Base-by-base conservation (phyloP, 108 stramenopile genomes). In the Epithemia pelagica region DNA sequence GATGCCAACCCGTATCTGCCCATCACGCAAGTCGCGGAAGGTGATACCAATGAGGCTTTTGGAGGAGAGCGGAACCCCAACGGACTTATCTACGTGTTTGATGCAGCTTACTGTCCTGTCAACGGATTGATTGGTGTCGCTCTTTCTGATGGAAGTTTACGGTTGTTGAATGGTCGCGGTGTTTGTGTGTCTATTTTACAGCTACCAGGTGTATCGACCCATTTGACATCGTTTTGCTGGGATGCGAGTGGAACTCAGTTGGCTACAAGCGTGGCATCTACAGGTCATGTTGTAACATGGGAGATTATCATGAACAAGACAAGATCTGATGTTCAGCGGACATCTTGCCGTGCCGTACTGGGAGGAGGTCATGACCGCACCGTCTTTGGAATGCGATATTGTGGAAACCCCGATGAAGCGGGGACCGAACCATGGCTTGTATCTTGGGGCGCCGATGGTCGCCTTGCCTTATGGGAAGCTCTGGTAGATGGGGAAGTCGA, bases 371-470 rank as follows among this genome's bases (percentile, higher is more conserved):
- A 92, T 52, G 70, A 79, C 26, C 71, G 92, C 30, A 86, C 89
- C 25, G 58, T 94, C 27, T 94, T 85, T 82, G 92, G 92, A 46
- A 78, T 80, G 2, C 73, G 62, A 30, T 61, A 26, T 61, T 21
- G n/a, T 30, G 56, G 56, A 5, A 86, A 85, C 56, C 82, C 68
- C 68, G 85, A 84, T 31, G 80, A 74, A 61, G 46, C 66, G 28
- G 69, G 82, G 52, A 80, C 78, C 63, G 65, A 91, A 64, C 74
- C 90, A 32, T 67, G 90, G 54, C 58, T 93, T n/a, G 22, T 93
- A 30, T 86, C 92, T 2, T 93, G 92, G 92, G 84, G 92, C 27
- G 82, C 90, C 8, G 92, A 93, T 67, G 92, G 92, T 2, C 81
- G 74, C 46, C 62, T 93, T 20, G 90, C 86, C 60, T 64, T 93